Percentiles rank a stretch among this genome's conserved stretches.
Conservation (phyloP, 805 yeast species). For the Yarrowia sp. region DNA sequence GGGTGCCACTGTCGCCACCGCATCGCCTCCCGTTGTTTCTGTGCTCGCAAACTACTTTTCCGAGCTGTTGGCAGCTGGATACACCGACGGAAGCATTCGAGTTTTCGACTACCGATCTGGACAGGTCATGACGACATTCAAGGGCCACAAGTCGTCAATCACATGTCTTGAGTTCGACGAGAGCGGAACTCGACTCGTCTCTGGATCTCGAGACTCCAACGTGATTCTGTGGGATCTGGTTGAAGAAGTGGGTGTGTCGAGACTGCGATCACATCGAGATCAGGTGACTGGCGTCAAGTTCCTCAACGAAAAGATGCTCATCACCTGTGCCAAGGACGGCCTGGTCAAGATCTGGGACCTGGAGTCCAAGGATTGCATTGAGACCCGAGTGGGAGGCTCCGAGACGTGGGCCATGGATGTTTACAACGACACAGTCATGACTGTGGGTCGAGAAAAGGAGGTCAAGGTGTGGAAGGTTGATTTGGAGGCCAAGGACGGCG, state of each 20-base stretch:
- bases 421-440: conserved; percentile 48
- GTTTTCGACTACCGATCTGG: conserved; percentile 87
- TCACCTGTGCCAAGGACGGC: conserved; percentile 86
- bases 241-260: conserved; percentile 83
- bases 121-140: conserved; percentile 72
- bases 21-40: conserved; percentile 66
- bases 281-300: conserved; percentile 75
- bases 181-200: conserved; percentile 78
- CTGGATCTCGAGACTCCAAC: conserved; percentile 83
- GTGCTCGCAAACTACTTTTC: conserved; percentile 56
- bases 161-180: conserved; percentile 66
- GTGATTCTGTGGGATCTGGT: conserved; percentile 94
- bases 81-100: conserved; percentile 82
- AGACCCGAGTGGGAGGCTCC: conserved; percentile 91
- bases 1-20: conserved; percentile 56
- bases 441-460: conserved; percentile 79
- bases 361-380: conserved; percentile 82
- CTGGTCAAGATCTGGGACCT: conserved; percentile 91
- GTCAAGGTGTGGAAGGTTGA: conserved; percentile 80
- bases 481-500: conserved; percentile 51
- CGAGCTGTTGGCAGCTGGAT: conserved; percentile 82
- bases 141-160: conserved; percentile 88
- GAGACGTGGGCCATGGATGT: conserved; percentile 87
- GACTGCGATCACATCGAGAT: conserved; percentile 85
- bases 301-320: conserved; percentile 44